Conservation (phyloP, 2,329 filamentous ascomycete genomes). For the Talaromyces amestolkiae region DNA sequence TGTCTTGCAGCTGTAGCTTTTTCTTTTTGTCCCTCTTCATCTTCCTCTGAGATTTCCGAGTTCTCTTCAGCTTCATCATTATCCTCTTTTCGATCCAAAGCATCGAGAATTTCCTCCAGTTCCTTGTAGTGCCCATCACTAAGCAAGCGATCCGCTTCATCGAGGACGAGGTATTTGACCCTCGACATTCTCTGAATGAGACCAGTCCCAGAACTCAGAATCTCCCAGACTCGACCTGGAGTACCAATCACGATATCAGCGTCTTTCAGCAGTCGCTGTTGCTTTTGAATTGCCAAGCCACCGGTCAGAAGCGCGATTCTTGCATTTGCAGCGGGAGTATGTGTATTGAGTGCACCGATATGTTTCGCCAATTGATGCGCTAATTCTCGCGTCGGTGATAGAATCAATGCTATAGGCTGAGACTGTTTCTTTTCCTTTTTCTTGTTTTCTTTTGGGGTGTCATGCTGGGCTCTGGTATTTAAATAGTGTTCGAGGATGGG, state of each 20-base stretch:
- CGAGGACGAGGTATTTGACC: constrained; percentile 81
- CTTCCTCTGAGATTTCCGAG: constrained; percentile 38
- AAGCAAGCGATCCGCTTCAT: constrained; percentile 89
- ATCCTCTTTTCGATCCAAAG: constrained; percentile 66
- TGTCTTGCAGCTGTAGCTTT: constrained; percentile 55
- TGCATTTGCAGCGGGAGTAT: constrained; percentile 59
- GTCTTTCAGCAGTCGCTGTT: constrained; percentile 76
- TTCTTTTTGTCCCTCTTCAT: constrained; percentile 37
- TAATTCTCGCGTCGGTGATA: constrained; percentile 89
- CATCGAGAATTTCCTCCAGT: constrained; percentile 78
- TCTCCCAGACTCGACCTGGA: constrained; percentile 90
- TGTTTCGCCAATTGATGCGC: constrained; percentile 89
- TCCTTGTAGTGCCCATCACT: constrained; percentile 96
- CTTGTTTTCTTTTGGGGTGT: constrained; percentile 34
- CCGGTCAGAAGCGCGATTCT: constrained; percentile 83
- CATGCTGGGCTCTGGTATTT: constrained; percentile 39
- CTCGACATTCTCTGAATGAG: constrained; percentile 68
- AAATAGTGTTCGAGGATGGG: constrained; percentile 87
- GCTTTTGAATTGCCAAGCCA: constrained; percentile 90
- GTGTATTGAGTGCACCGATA: constrained; percentile 69
- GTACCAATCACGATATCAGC: constrained; percentile 94
- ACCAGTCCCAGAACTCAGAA: constrained; percentile 72
- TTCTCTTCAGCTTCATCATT: constrained; percentile 30
- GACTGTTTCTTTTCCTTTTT: constrained; percentile 40
- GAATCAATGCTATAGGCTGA: constrained; percentile 69